A percentile compares a stretch with the other conserved stretches of the same genome.
phyloP scores from a whole-genome alignment of 495 filamentous ascomycete species.

The Glutinoglossum americanum region DNA sequence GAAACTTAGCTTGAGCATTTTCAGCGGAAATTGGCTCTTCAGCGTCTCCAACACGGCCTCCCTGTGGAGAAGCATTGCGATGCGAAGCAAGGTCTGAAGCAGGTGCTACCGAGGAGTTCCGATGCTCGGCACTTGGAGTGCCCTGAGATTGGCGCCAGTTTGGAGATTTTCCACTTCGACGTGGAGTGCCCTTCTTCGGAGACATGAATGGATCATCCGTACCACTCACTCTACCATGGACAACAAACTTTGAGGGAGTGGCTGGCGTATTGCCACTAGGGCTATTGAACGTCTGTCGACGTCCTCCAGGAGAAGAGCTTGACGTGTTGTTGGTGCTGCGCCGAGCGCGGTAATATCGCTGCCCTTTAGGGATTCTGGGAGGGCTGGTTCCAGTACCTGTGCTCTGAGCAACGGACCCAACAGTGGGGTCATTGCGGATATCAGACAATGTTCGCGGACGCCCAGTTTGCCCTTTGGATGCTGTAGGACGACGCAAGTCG shows the following conservation, averaged over 20 bases:
- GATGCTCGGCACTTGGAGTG: conserved; percentile 1
- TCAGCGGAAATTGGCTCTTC: conserved; percentile 13
- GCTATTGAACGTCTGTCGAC: not conserved
- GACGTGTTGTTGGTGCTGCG: not conserved
- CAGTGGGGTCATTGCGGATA: not conserved
- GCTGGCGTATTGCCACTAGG: not conserved
- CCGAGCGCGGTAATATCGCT: conserved; percentile 1
- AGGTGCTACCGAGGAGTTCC: not conserved
- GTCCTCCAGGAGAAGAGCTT: conserved; percentile 2
- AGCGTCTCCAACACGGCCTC: not conserved
- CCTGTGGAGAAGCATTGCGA: not conserved
- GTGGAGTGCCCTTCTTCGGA: not conserved
- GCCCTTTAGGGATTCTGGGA: not conserved
- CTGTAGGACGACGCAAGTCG: not conserved
- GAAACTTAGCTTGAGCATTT: conserved; percentile 36
- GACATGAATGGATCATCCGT: conserved; percentile 8
- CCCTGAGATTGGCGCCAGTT: not conserved
- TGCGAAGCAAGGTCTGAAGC: not conserved
- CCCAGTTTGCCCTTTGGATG: not conserved
- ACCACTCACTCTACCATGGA: not conserved
- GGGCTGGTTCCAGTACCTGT: not conserved
- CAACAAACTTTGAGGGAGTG: conserved; percentile 1
- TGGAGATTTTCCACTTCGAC: not conserved
- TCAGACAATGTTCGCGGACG: not conserved
- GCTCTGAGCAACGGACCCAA: not conserved